Percentiles rank a stretch among this genome's conserved stretches.
These are phyloP conservation scores for Anaeramoeba flamelloides DNA, from an alignment of 78 protist genomes.

Conservation along the genomic window DNA sequence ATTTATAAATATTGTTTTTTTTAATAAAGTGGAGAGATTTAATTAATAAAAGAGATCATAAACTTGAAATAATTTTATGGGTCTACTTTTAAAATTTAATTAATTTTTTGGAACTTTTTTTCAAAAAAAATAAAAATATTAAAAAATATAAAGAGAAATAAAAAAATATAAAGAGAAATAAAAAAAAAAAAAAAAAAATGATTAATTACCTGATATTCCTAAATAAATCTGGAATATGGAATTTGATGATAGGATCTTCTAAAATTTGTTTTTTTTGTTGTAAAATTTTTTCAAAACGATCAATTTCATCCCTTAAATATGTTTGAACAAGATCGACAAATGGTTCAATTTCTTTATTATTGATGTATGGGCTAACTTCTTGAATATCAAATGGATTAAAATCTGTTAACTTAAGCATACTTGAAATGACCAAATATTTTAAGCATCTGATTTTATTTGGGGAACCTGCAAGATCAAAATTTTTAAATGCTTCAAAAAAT, in stretches of 20 bases:
- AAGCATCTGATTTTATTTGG: slow-evolving; percentile 65
- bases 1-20: slow-evolving; percentile 40
- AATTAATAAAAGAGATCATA: neutral
- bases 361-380: slow-evolving; percentile 79
- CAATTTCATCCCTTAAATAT: slow-evolving; percentile 36
- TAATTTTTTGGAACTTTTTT: neutral
- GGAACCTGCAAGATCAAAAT: slow-evolving; percentile 75
- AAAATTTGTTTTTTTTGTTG: slow-evolving; percentile 26
- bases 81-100: neutral
- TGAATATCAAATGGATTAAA: slow-evolving; percentile 80
- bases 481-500: slow-evolving; percentile 92
- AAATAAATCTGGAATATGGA: slow-evolving; percentile 60
- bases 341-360: slow-evolving; percentile 73
- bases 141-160: too few relatives aligned
- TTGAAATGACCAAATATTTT: slow-evolving; percentile 64
- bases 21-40: neutral
- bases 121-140: too few relatives aligned
- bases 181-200: too few relatives aligned
- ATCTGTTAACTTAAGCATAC: slow-evolving; percentile 57
- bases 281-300: slow-evolving; percentile 61
- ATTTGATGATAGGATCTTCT: slow-evolving; percentile 68
- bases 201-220: slow-evolving; percentile 6
- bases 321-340: slow-evolving; percentile 60
- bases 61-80: neutral
- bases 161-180: too few relatives aligned